These are phyloP conservation scores for Penicillium canariense DNA, from an alignment of 495 filamentous ascomycete species.

Conservation along the genomic window DNA sequence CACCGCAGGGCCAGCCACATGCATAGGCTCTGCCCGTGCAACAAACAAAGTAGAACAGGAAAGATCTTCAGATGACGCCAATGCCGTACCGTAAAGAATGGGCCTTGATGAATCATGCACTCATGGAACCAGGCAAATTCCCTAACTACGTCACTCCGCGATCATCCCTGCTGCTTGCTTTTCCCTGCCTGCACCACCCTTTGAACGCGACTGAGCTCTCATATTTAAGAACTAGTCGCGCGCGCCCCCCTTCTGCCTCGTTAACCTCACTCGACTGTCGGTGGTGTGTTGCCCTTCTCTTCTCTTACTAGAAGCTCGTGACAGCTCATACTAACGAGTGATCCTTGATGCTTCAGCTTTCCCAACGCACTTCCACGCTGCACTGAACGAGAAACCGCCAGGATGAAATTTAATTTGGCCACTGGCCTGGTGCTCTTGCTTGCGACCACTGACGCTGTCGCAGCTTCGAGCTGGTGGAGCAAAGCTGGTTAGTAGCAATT, in stretches of 20 bases:
- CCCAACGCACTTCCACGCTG: neutral
- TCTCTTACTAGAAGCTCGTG: neutral
- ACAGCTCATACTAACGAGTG: neutral
- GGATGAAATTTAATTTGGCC: slow-evolving; percentile 72
- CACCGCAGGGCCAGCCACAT: neutral
- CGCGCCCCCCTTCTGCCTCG: slow-evolving; percentile 2
- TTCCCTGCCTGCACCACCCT: slow-evolving; percentile 9
- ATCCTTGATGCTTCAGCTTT: slow-evolving; percentile 10
- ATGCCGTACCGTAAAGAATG: slow-evolving; percentile 11
- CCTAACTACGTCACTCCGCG: slow-evolving; percentile 44
- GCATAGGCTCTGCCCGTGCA: neutral
- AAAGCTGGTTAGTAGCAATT: slow-evolving; percentile 66
- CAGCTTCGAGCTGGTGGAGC: slow-evolving; percentile 75
- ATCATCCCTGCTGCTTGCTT: slow-evolving; percentile 34
- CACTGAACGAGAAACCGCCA: slow-evolving; percentile 16
- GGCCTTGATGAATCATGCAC: slow-evolving; percentile 32
- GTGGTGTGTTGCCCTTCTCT: neutral
- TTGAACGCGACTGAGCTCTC: slow-evolving; percentile 8
- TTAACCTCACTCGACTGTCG: neutral
- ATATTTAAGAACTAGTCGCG: slow-evolving; percentile 14
- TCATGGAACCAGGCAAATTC: slow-evolving; percentile 22
- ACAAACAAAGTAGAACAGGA: neutral
- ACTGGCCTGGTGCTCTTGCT: slow-evolving; percentile 68
- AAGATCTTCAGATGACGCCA: slow-evolving; percentile 13
- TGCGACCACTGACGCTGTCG: slow-evolving; percentile 60